Evolutionary conservation across 176 grass and related monocot genomes (phyloP).

Genomic region (Carex pumila): DNA sequence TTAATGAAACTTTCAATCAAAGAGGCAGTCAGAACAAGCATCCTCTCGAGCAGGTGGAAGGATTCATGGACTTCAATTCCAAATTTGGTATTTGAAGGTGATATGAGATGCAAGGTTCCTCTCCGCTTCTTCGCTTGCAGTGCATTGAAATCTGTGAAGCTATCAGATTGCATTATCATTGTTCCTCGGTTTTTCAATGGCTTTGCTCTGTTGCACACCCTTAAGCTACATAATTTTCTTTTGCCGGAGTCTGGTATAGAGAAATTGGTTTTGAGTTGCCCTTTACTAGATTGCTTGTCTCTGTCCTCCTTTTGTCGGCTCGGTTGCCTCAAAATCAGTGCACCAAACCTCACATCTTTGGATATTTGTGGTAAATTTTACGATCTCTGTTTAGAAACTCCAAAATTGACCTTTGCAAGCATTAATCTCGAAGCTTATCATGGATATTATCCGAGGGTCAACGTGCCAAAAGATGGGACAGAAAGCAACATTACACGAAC

Average conservation of each 20-base stretch:
- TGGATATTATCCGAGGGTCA: not conserved
- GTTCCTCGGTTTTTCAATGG: conserved; percentile 19
- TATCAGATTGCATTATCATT: conserved; percentile 11
- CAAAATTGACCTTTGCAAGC: conserved; percentile 19
- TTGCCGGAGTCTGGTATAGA: conserved; percentile 18
- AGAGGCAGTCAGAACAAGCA: conserved; percentile 19
- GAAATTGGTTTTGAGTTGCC: conserved; percentile 32
- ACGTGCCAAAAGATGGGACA: not conserved
- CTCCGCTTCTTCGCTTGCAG: conserved; percentile 28
- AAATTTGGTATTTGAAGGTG: conserved; percentile 12
- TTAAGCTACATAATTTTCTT: conserved; percentile 14
- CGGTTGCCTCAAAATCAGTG: conserved; percentile 30
- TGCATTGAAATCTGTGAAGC: conserved; percentile 13
- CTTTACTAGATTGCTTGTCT: conserved; percentile 25
- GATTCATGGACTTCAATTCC: conserved; percentile 47
- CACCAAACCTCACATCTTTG: conserved; percentile 34
- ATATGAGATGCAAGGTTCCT: conserved; percentile 13
- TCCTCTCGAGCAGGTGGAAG: conserved; percentile 42
- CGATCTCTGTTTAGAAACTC: not conserved
- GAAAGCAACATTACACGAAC: conserved; percentile 22
- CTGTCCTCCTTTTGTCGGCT: too few relatives aligned
- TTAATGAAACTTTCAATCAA: too few relatives aligned
- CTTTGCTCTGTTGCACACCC: conserved; percentile 27
- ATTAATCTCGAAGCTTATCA: not conserved
- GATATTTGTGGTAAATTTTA: conserved; percentile 22